These are phyloP conservation scores for Aureobasidium sp. DNA, from an alignment of 2,329 filamentous ascomycete species.

Conservation along the genomic window DNA sequence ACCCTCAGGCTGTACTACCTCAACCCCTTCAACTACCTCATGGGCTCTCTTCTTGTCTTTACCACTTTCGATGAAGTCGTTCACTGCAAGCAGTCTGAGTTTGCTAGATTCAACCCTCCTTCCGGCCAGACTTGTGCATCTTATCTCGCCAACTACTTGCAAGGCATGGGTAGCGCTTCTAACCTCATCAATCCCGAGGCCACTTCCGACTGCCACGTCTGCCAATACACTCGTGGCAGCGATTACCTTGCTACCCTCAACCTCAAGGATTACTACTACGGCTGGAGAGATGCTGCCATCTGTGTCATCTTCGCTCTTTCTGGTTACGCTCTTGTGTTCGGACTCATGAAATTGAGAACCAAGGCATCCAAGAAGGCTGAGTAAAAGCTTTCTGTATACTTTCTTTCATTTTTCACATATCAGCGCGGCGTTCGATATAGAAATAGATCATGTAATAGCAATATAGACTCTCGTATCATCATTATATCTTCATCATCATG, in stretches of 20 bases:
- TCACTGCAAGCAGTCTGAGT: slow-evolving; percentile 30
- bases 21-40: slow-evolving; percentile 39
- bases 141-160: slow-evolving; percentile 50
- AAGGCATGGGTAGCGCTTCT: slow-evolving; percentile 39
- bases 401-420: background rate
- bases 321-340: slow-evolving; percentile 46
- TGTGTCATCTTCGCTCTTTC: slow-evolving; percentile 50
- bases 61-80: slow-evolving; percentile 37
- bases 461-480: background rate
- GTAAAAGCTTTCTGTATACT: slow-evolving; percentile 14
- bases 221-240: slow-evolving; percentile 50
- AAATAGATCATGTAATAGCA: background rate
- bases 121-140: slow-evolving; percentile 48
- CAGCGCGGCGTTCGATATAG: background rate
- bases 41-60: slow-evolving; percentile 34
- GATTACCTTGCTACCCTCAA: slow-evolving; percentile 57
- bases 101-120: slow-evolving; percentile 42
- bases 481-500: background rate
- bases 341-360: slow-evolving; percentile 36
- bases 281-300: slow-evolving; percentile 60
- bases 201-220: slow-evolving; percentile 51
- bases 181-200: slow-evolving; percentile 55
- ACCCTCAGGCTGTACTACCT: slow-evolving; percentile 26
- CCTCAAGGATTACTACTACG: slow-evolving; percentile 53
- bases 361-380: slow-evolving; percentile 36